Base-by-base conservation (phyloP, 306 rosid species). In the Dryas drummondii region DNA sequence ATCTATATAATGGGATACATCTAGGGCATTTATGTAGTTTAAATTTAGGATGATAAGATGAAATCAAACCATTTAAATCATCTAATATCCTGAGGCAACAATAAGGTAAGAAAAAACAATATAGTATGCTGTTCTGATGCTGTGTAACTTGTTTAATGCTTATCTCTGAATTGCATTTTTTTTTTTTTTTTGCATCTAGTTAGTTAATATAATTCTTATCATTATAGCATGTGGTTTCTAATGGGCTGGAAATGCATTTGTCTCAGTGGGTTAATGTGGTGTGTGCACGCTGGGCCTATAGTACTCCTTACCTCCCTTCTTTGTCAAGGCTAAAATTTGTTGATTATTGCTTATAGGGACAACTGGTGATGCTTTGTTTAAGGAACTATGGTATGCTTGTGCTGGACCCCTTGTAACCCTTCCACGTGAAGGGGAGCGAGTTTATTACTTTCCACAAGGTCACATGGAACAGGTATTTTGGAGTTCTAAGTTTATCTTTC, bases 381-480 rank as follows among this genome's bases (percentile, higher is more conserved):
- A 84, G 93, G 97, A 94, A 86, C 76, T 94, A 81, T 94, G 98
- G 98, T 94, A 91, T 87, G 94, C 97, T n/a, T 94, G 98, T 85
- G 98, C 98, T 59, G 98, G 98, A 27, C 98, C 98, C 68, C 98
- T 94, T 72, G 98, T 94, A 78, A 87, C 91, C 79, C 96, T 94
- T 82, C 98, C 98, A 32, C 84, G 87, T 55, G 89, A 94, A 91
- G 89, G 88, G 76, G 94, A 90, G 85, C 91, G 94, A 74, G 98
- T 94, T 50, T 94, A 91, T 81, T 94, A 94, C 85, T 94, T 90
- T 78, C 98, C 96, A 4, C 98, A 94, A 85, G 98, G 98, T 84
- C 98, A 94, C 59, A 94, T 94, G 98, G 98, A 94, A 83, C 98
- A 94, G 94, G 98, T 94, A 82, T 67, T 59, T 68, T 14, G 19